Evolutionary conservation across 2,329 filamentous ascomycete species (phyloP), one percentile per base, ranked within the genome.

Genomic region (Clonostachys rosea): DNA sequence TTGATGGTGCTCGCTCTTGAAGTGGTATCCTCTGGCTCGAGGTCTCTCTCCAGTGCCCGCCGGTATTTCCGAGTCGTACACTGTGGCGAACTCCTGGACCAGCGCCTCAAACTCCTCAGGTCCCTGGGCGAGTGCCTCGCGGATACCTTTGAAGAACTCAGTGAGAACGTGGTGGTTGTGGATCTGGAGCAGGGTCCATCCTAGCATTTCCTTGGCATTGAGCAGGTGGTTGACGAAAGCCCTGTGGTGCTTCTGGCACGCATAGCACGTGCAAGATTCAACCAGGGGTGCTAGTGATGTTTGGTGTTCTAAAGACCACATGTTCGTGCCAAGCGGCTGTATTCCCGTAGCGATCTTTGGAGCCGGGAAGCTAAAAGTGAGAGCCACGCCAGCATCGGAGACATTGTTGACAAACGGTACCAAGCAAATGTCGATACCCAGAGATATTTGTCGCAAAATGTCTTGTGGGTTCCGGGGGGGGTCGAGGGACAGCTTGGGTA

Each of bases 181-280:
- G 5, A 96, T 78, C 64, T 97, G 92, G 8, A 99, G 75, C 8
- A 99, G 75, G 1, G 86, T 88, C 94, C 94, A 99, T 20, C 87
- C 92, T 5, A 96, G 81, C 94, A 99, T 97, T 67, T 99, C 94
- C 60, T 91, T 95, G 1, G 94, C 91, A 42, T 82, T 77, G 6
- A 99, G 79, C 1, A 97, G 76, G 64, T 99, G 94, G 54, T 91
- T 86, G 35, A 99, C 61, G 65, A 89, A 99, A 0, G 94, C 92
- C 44, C 86, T 76, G 66, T 96, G 90, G 64, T 97, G 92, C 16
- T 79, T 79, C 3, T 74, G 81, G 73, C 94, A 99, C 18, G 90
- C 75, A 64, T 95, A 92, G 74, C 94, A 99, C 44, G 68, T 56
- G 64, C 94, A 99, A 14, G 66, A 75, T 6, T 74, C 57, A 2